Evolutionary conservation across 2,329 filamentous ascomycete genomes (phyloP), one percentile per base, ranked within the genome.

Genomic region (Colletotrichum limetticola): DNA sequence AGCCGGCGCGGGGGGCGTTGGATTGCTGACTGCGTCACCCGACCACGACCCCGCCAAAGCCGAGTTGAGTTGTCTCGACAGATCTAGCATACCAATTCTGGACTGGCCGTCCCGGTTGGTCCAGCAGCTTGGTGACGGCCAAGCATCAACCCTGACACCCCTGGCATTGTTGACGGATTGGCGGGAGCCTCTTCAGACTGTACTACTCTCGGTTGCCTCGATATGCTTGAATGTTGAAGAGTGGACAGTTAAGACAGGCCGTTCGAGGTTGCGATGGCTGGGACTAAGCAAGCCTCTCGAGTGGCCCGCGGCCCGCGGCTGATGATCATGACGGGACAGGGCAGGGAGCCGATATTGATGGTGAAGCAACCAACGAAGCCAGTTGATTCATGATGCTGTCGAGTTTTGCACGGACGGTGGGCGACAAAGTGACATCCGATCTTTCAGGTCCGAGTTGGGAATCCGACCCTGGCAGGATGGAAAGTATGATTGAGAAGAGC

Each of bases 311-410:
- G 66, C 42, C 70, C 70, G 66, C 60, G 66, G 46, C 70, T 72
- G 70, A 70, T 61, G 66, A 72, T 72, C 70, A 72, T 72, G 70
- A 67, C 46, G 60, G 59, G 59, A 72, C 55, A 72, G 60, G 70
- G 60, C 66, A 56, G 42, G 26, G 28, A 57, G 53, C 56, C 55
- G 60, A 65, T 56, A 65, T 60, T 72, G 46, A 72, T 72, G 70
- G 70, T 72, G 70, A 72, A 70, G 70, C 70, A 70, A 46, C 66
- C 70, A 65, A 26, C 55, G 46, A 64, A 67, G 55, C 32, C 62
- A 49, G 58, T 26, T 19, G 6, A 63, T 63, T 53, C 37, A 22
- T 49, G 46, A 28, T 22, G 42, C 30, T 63, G 49, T 67, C 62
- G 69, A 58, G 58, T 37, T 30, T 57, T 28, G 65, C 69, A 63